These are phyloP conservation scores for Hymenochaete sp. DNA, from an alignment of 1,284 basidiomycete species.

Conservation along the genomic window DNA sequence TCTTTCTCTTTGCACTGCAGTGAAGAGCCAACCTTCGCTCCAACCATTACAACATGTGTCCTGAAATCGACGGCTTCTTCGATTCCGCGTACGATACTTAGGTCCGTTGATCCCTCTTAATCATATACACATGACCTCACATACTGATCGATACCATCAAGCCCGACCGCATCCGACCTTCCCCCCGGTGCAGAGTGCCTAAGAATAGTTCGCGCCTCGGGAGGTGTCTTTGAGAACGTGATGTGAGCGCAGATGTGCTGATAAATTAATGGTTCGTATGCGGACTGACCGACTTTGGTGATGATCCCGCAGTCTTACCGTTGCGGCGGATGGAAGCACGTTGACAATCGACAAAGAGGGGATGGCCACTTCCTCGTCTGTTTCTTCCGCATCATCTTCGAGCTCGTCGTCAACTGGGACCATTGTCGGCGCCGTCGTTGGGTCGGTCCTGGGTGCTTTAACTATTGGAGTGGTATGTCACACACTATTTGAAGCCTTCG, in stretches of 20 bases:
- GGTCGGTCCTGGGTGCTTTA: constrained; percentile 11
- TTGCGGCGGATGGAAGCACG: constrained; percentile 11
- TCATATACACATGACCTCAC: neutral
- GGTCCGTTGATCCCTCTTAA: neutral
- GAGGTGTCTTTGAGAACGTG: neutral
- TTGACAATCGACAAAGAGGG: neutral
- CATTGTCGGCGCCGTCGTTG: constrained; percentile 14
- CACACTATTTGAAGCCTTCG: neutral
- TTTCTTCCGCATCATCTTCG: constrained; percentile 4
- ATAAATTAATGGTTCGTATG: neutral
- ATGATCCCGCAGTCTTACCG: constrained; percentile 4
- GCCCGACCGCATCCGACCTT: too few relatives aligned
- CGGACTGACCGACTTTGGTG: neutral
- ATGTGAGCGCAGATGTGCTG: constrained; percentile 3
- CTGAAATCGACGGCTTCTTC: constrained; percentile 10
- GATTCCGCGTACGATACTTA: neutral
- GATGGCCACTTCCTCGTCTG: neutral
- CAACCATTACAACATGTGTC: constrained; percentile 13
- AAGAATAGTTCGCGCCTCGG: constrained; percentile 10
- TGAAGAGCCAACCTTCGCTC: constrained; percentile 9
- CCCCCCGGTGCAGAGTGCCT: constrained; percentile 13
- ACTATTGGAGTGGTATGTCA: constrained; percentile 11
- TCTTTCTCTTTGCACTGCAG: too few relatives aligned
- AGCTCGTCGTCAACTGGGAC: constrained; percentile 1
- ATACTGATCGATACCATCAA: neutral